Base-by-base conservation (phyloP, 2,329 filamentous ascomycete species). In the Knufia petricola region DNA sequence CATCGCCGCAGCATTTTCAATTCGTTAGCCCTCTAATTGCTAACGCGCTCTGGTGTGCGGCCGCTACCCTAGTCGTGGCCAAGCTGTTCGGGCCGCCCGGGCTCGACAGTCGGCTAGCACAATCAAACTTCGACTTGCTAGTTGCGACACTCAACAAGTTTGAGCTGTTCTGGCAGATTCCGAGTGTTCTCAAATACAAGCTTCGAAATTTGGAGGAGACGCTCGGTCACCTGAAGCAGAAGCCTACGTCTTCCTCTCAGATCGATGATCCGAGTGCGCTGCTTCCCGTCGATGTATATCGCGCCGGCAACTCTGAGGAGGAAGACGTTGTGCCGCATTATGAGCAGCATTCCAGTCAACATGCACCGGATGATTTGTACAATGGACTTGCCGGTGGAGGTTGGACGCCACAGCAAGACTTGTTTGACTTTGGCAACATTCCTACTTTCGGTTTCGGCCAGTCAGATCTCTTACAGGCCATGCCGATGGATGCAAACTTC, bases 1-100 rank as follows among this genome's bases (percentile, higher is more conserved):
- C 40, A 28, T 15, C 40, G 15, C 40, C 40, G 10, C 24, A 28
- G 15, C 61, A 65, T 49, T 52, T 59, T 38, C 54, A 51, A 31
- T 60, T 61, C 48, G 58, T 65, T 17, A 65, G 63, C 43, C 63
- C 63, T 2, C 64, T 63, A 36, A 53, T 64, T 12, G 49, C 55
- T 8, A 63, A 57, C 50, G 61, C 60, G 2, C 55, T 64, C 1
- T 65, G 64, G 64, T 57, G 64, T 13, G 61, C 60, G 0, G 58
- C 63, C 1, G 61, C 62, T 10, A 31, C 6, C 24, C n/a, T 43
- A 8, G 40, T 43, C 4, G 40, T 43, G 12, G 40, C 24, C 15
- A 43, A 43, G 17, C 40, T 43, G 8, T 43, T 43, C 21, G 40
- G 21, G 15, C 40, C 40, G 3, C 21, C 15, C 4, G 15, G 24